Percentiles rank a stretch among this genome's conserved stretches.
Conservation (phyloP, 768 basidiomycete species). For the Coprinopsis sp. region DNA sequence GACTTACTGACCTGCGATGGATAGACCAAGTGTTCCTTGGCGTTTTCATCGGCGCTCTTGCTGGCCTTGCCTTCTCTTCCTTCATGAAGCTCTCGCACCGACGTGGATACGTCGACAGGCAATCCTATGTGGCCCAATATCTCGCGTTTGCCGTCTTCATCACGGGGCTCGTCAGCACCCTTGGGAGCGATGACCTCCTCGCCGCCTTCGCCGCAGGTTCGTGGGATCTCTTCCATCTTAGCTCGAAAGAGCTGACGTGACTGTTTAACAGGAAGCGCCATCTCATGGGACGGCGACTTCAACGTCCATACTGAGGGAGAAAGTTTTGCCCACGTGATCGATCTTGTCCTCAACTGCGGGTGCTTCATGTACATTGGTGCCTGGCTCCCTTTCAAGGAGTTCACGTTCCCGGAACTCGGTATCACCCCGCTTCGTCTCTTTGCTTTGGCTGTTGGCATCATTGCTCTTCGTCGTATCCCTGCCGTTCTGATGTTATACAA, state of each 20-base stretch:
- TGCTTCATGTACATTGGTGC: constrained; percentile 88
- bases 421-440: constrained; percentile 69
- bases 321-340: constrained; percentile 85
- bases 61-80: constrained; percentile 64
- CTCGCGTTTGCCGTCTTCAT: constrained; percentile 64
- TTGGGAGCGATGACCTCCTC: constrained; percentile 81
- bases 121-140: constrained; percentile 82
- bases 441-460: constrained; percentile 59
- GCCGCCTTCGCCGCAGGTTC: constrained; percentile 78
- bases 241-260: neutral
- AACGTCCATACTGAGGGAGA: constrained; percentile 79
- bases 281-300: constrained; percentile 89
- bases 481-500: constrained; percentile 69
- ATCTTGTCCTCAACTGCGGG: constrained; percentile 76
- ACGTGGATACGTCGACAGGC: constrained; percentile 31
- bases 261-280: constrained; percentile 59
- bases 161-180: constrained; percentile 64
- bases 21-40: constrained; percentile 82
- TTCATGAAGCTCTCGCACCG: constrained; percentile 53
- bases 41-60: constrained; percentile 56
- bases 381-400: constrained; percentile 68
- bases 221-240: neutral
- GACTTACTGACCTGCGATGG: neutral
- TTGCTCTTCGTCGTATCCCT: constrained; percentile 78
- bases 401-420: constrained; percentile 51